Base-by-base conservation (phyloP, 2,329 filamentous ascomycete genomes). In the Diaporthe sp. region DNA sequence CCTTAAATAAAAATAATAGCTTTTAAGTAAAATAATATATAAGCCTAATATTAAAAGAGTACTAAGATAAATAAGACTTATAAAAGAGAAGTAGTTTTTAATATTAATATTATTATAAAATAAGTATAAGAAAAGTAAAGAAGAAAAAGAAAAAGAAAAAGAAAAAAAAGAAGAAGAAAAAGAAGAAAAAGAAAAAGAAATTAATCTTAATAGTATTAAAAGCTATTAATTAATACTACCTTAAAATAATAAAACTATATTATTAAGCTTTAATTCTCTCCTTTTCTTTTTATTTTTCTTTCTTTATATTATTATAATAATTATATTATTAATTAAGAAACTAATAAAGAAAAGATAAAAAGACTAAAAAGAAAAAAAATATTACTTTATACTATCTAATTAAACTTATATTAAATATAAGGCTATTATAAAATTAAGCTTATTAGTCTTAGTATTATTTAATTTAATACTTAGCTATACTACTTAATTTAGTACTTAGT, bases 171-270 rank as follows among this genome's bases (percentile, higher is more conserved):
- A n/a, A n/a, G n/a, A n/a, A n/a, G n/a, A n/a, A n/a, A n/a, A n/a
- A n/a, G n/a, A n/a, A n/a, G n/a, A n/a, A n/a, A n/a, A n/a, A n/a
- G n/a, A n/a, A n/a, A n/a, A n/a, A n/a, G n/a, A n/a, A 22, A 58
- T 22, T 58, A 58, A 57, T 57, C 4, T 57, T 57, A 57, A 57
- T n/a, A n/a, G n/a, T n/a, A n/a, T n/a, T n/a, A n/a, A n/a, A n/a
- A n/a, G 10, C 15, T 35, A 57, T 57, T 4, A 57, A 22, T 6
- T 38, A 58, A 9, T 35, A 2, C 17, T 19, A 4, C 2, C 1
- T 7, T 38, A 58, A 22, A 22, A 35, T 30, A 8, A 54, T 54
- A 57, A 19, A 19, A 33, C 17, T 1, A 6, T 55, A 57, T 13
- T 57, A 35, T 9, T 57, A 13, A 13, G 1, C 28, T 28, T 52